These are phyloP conservation scores for Penicillium sp. DNA, from an alignment of 2,329 filamentous ascomycete genomes.

Conservation along the genomic window DNA sequence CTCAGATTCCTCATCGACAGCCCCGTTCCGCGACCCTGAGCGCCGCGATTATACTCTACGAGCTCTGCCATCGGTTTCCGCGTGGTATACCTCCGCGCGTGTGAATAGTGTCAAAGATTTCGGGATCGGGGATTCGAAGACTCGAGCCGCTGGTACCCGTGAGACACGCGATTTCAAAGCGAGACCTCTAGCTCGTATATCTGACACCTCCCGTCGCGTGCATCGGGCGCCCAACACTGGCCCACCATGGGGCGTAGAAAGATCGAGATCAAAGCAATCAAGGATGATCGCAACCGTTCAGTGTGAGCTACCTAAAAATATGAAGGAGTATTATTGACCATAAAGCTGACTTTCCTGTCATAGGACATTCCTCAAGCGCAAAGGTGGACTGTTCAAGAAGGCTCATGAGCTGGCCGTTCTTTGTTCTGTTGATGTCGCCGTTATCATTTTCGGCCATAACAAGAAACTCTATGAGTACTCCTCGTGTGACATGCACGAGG, in stretches of 20 bases:
- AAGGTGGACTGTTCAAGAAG: constrained; percentile 99
- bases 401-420: constrained; percentile 97
- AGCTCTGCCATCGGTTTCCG: constrained; percentile 4
- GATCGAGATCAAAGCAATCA: constrained; percentile 99
- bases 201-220: constrained; percentile 7
- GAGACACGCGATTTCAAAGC: constrained; percentile 1
- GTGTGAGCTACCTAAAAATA: constrained; percentile 66
- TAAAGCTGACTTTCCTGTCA: constrained; percentile 5
- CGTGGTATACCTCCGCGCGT: background rate
- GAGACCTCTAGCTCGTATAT: background rate
- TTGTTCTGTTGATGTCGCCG: constrained; percentile 96
- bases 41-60: background rate
- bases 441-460: constrained; percentile 98
- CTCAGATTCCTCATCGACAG: background rate
- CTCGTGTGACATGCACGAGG: constrained; percentile 88
- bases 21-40: background rate
- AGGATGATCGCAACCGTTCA: constrained; percentile 95
- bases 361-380: constrained; percentile 97
- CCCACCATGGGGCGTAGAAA: constrained; percentile 87
- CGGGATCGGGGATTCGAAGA: background rate
- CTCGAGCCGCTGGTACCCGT: constrained; percentile 1
- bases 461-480: constrained; percentile 99
- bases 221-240: constrained; percentile 12
- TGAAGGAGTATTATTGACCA: background rate
- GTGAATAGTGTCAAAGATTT: background rate